These are phyloP conservation scores for Calonectria multiphialidica DNA, from an alignment of 2,329 filamentous ascomycete genomes.

Conservation along the genomic window DNA sequence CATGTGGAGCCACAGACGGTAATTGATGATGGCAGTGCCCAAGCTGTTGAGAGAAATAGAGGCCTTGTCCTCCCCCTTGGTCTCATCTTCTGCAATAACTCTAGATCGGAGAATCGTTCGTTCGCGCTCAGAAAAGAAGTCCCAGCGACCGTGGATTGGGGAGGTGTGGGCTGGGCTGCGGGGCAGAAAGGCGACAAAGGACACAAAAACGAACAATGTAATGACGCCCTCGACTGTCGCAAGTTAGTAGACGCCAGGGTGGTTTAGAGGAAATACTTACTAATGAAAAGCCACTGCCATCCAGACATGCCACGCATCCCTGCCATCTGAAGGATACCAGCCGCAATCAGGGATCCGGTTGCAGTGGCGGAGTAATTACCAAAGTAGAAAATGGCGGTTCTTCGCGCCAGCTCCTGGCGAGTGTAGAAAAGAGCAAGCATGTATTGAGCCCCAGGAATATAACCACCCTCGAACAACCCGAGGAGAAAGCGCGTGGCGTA, in stretches of 20 bases:
- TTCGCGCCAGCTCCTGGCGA: slow-evolving; percentile 24
- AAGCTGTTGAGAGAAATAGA: slow-evolving; percentile 18
- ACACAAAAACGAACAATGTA: slow-evolving; percentile 31
- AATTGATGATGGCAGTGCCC: slow-evolving; percentile 18
- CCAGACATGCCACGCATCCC: slow-evolving; percentile 28
- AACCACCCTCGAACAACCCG: slow-evolving; percentile 31
- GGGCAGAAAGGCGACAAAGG: slow-evolving; percentile 31
- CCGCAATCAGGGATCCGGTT: slow-evolving; percentile 28
- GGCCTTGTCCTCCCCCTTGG: slow-evolving; percentile 32
- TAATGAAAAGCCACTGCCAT: slow-evolving; percentile 38
- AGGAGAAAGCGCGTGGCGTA: slow-evolving; percentile 32
- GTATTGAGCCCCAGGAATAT: slow-evolving; percentile 31
- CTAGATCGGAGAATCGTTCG: slow-evolving; percentile 32
- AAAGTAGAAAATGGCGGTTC: slow-evolving; percentile 34
- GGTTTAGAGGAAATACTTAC: neutral
- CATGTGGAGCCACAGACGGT: slow-evolving; percentile 35
- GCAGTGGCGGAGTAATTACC: slow-evolving; percentile 39
- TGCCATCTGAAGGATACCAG: slow-evolving; percentile 34
- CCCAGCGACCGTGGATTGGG: slow-evolving; percentile 32
- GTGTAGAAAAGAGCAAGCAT: slow-evolving; percentile 33
- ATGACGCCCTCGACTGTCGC: slow-evolving; percentile 32
- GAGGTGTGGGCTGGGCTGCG: slow-evolving; percentile 27
- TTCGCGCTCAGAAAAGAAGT: slow-evolving; percentile 33
- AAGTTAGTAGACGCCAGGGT: neutral
- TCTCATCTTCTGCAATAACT: slow-evolving; percentile 33